Percentiles rank a stretch among this genome's conserved stretches.
phyloP scores from a whole-genome alignment of 371 early-diverging fungal species.

The Apophysomyces trapeziformis region DNA sequence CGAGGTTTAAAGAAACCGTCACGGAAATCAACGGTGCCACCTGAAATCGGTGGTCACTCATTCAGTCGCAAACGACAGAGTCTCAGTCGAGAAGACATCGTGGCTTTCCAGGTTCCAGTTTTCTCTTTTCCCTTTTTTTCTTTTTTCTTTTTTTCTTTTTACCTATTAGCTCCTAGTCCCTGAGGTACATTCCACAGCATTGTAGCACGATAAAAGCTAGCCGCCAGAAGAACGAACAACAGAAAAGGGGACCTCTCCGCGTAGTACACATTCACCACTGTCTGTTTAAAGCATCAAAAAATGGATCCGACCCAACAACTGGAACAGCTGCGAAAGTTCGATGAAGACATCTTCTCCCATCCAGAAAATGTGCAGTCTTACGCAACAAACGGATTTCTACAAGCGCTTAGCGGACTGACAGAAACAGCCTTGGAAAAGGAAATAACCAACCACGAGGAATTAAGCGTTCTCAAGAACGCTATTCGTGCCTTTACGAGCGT shows the following conservation, averaged over 20 bases:
- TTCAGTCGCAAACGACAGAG: no score
- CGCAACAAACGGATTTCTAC: slow-evolving; percentile 49
- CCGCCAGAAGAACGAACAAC: not conserved
- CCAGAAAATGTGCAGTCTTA: slow-evolving; percentile 38
- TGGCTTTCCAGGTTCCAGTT: no score
- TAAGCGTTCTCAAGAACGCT: slow-evolving; percentile 40
- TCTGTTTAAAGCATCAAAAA: not conserved
- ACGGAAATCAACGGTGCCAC: no score
- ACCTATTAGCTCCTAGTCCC: not conserved
- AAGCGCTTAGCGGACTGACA: slow-evolving; percentile 30
- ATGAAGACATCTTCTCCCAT: slow-evolving; percentile 34
- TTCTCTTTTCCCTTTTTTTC: no score
- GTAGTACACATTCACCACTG: not conserved
- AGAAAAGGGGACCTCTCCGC: not conserved
- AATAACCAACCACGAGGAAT: slow-evolving; percentile 27
- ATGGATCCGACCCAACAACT: slow-evolving; percentile 36
- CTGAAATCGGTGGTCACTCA: no score
- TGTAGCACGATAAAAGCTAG: not conserved
- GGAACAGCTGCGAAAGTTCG: slow-evolving; percentile 39
- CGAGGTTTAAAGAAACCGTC: no score
- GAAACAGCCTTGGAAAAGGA: slow-evolving; percentile 8
- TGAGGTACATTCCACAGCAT: not conserved
- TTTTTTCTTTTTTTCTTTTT: not conserved
- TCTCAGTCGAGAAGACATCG: no score
- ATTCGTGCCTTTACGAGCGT: slow-evolving; percentile 47